A percentile compares a stretch with the other conserved stretches of the same genome.
Conservation (phyloP, 116 monocot genomes). For the Dioscorea cayenensis region DNA sequence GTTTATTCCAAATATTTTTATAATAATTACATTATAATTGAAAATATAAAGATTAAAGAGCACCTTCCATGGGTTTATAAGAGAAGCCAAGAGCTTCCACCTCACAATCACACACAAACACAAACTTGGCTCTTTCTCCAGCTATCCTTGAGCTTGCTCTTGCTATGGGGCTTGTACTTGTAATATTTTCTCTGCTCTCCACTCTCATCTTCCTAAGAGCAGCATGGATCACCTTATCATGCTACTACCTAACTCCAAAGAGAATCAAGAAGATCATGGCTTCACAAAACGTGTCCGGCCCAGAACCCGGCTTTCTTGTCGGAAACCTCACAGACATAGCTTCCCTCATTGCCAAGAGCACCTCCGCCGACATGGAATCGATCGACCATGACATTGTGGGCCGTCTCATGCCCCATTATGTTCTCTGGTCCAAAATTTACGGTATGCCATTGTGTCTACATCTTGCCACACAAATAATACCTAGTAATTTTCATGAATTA, state of each 20-base stretch:
- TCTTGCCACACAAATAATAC: no score
- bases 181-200: background rate
- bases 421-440: slow-evolving; percentile 70
- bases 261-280: slow-evolving; percentile 57
- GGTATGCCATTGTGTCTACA: slow-evolving; percentile 28
- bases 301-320: slow-evolving; percentile 46
- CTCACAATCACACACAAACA: no score
- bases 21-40: background rate
- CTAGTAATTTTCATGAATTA: no score
- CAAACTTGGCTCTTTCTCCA: no score
- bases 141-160: background rate
- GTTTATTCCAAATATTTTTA: background rate
- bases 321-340: slow-evolving; percentile 71
- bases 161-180: background rate
- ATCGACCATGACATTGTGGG: slow-evolving; percentile 66
- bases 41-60: no score
- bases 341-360: slow-evolving; percentile 40
- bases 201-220: slow-evolving; percentile 27
- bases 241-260: slow-evolving; percentile 52
- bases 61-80: no score
- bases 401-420: slow-evolving; percentile 83
- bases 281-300: slow-evolving; percentile 61
- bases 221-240: slow-evolving; percentile 51
- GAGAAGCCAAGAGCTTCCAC: no score
- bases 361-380: slow-evolving; percentile 51